phyloP scores from a whole-genome alignment of 495 filamentous ascomycete genomes.

The Penicillium canescens region DNA sequence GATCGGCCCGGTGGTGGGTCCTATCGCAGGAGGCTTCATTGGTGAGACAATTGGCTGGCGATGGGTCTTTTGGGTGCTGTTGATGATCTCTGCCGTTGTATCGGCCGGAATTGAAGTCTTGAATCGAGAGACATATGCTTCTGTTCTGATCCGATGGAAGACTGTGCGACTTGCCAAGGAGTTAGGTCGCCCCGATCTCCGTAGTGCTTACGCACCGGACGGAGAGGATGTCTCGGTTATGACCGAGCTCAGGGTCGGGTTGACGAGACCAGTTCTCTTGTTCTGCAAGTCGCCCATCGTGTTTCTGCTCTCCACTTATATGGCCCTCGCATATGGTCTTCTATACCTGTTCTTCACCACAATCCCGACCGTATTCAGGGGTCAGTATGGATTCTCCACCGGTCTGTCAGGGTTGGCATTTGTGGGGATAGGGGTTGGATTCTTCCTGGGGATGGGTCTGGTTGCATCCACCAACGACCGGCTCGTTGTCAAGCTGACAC shows the following conservation, averaged over 20 bases:
- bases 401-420: constrained; percentile 12
- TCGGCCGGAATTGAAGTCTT: constrained; percentile 35
- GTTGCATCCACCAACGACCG: constrained; percentile 1
- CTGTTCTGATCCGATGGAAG: constrained; percentile 53
- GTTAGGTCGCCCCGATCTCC: constrained; percentile 30
- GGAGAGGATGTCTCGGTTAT: constrained; percentile 21
- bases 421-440: constrained; percentile 9
- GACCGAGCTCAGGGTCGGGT: constrained; percentile 36
- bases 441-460: neutral
- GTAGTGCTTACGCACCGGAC: constrained; percentile 19
- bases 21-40: constrained; percentile 50
- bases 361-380: constrained; percentile 51
- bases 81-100: constrained; percentile 45
- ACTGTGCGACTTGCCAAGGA: constrained; percentile 40
- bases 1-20: constrained; percentile 52
- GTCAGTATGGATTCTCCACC: constrained; percentile 46
- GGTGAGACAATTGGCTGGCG: constrained; percentile 52
- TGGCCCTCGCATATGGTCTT: constrained; percentile 59
- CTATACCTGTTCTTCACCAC: constrained; percentile 63
- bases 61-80: constrained; percentile 54
- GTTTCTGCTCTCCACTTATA: constrained; percentile 55
- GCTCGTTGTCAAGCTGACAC: neutral
- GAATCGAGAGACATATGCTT: constrained; percentile 55
- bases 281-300: constrained; percentile 59
- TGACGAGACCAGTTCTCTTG: constrained; percentile 48